Evolutionary conservation across 441 rosid species (phyloP), one percentile per base, ranked within the genome.

Genomic region (Syzygium syzygioides): DNA sequence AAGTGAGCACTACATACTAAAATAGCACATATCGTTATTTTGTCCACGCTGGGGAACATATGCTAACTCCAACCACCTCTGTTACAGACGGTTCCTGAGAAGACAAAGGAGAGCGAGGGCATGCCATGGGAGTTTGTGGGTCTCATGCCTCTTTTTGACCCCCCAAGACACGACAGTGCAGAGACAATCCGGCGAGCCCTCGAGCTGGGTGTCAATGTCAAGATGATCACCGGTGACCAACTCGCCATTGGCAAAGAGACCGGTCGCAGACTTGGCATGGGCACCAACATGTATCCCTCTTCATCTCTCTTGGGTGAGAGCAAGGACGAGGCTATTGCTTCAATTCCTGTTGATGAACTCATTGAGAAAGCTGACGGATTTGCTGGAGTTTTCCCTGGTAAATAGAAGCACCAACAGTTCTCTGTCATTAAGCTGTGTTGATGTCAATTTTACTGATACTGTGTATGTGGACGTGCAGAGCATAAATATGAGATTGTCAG

Each of bases 181-280:
- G 98, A 96, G 92, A 97, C 99, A 13, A 97, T 98, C 54, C 95
- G 96, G 48, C 91, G 98, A 12, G 98, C 99, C 30, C 98, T 98
- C 80, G 98, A 98, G 62, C 95, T 98, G 55, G 99, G 99, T 88
- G 99, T 97, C 91, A 98, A 93, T 80, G 98, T 98, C 48, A 98
- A 96, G 94, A 98, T 98, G 99, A 98, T 98, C 89, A 98, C 99
- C 0, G 99, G 99, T 79, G 99, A 98, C 64, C 98, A 98, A 90
- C 98, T 98, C 87, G 98, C 99, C 87, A 96, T 98, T 55, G 99
- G 98, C 68, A 98, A 93, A 87, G 99, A 98, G 92, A 98, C 99
- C 4, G 97, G 97, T 10, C 98, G 98, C 83, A 95, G 99, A 90
- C 99, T 97, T 86, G 99, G 99, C 52, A 96, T 97, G 97, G 99